Evolutionary conservation across 2,329 filamentous ascomycete species (phyloP).

Genomic region (Neonectria coccinea): DNA sequence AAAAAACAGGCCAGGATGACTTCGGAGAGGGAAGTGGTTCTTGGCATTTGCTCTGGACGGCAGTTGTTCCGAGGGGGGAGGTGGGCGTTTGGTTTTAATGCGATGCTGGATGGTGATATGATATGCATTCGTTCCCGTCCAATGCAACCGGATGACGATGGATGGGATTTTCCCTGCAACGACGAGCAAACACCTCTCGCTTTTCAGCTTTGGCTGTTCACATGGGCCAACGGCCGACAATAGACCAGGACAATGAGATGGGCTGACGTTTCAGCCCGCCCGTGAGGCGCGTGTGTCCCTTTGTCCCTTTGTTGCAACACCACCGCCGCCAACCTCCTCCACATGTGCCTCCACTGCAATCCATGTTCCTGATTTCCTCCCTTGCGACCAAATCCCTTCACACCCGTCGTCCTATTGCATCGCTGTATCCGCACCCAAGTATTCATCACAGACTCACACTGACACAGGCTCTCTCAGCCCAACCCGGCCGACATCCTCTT

Average conservation of each 20-base stretch:
- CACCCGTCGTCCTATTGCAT: too few species aligned
- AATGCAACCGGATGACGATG: neutral
- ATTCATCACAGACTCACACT: too few species aligned
- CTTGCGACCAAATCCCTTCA: too few species aligned
- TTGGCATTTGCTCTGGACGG: neutral
- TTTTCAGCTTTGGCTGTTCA: too few species aligned
- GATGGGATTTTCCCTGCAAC: too few species aligned
- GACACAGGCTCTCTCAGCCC: neutral
- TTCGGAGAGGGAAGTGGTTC: neutral
- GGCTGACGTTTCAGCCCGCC: constrained; percentile 44
- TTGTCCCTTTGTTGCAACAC: too few species aligned
- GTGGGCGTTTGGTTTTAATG: too few species aligned
- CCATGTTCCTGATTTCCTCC: neutral
- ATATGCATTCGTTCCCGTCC: neutral
- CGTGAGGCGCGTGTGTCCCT: neutral
- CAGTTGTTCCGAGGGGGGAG: neutral
- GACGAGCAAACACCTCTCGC: too few species aligned
- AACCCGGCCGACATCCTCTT: constrained; percentile 13
- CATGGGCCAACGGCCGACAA: too few species aligned
- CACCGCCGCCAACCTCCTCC: too few species aligned
- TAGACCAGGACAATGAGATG: neutral
- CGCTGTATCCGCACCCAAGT: too few species aligned
- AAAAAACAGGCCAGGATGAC: neutral
- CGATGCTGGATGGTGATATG: neutral
- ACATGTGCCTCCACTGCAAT: too few species aligned